phyloP scores from a whole-genome alignment of 345 rosid species.

The Nephelium lappaceum region DNA sequence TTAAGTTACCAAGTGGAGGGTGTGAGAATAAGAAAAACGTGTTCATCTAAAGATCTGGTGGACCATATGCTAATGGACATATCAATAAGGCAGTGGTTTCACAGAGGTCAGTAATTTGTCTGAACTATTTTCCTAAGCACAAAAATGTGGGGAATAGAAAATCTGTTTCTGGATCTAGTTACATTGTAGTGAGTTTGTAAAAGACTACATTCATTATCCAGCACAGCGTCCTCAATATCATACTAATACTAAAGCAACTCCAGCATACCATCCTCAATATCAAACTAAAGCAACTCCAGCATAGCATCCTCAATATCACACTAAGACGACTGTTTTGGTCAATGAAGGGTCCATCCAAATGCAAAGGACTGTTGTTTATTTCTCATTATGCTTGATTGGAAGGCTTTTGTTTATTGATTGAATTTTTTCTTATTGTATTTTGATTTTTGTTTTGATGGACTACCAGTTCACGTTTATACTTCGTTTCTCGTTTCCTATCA shows the following conservation, averaged over 20 bases:
- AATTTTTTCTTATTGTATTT: no score
- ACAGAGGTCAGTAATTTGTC: neutral
- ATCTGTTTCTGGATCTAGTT: neutral
- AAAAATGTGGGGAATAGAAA: neutral
- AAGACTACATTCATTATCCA: neutral
- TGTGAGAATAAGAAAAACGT: neutral
- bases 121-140: neutral
- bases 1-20: neutral
- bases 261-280: no score
- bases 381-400: no score
- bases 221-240: no score
- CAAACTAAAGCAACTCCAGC: neutral
- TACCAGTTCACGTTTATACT: no score
- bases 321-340: neutral
- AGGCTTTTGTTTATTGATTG: no score
- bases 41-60: no score
- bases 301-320: neutral
- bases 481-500: no score
- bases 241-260: no score
- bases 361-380: neutral
- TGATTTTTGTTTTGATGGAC: no score
- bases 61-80: no score
- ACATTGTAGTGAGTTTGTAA: neutral
- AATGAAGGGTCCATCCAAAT: neutral
- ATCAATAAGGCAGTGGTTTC: neutral